Conservation (phyloP, 2,329 filamentous ascomycete genomes). For the Aurifilum marmelostoma region DNA sequence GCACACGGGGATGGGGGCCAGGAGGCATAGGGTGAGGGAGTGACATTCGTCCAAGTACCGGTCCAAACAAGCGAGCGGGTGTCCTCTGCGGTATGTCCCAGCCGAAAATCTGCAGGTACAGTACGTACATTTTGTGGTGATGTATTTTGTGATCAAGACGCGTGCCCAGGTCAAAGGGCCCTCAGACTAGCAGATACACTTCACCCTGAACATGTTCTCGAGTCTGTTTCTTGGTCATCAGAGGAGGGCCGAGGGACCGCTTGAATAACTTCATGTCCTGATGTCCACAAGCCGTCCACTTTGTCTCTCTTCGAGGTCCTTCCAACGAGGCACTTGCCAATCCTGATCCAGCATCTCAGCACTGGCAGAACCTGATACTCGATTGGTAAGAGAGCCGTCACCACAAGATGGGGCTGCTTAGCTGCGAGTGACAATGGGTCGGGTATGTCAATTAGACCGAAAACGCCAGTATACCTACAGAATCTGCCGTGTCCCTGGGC, state of each 20-base stretch:
- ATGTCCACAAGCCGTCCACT: background rate
- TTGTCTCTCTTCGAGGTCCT: background rate
- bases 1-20: conserved; percentile 13
- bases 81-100: conserved; percentile 16
- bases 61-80: conserved; percentile 24
- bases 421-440: background rate
- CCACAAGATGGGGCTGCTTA: background rate
- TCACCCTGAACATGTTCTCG: conserved; percentile 7
- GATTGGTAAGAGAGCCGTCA: background rate
- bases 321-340: background rate
- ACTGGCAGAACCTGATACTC: background rate
- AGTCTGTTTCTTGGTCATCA: conserved; percentile 25
- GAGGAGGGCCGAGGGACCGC: background rate
- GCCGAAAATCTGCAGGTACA: conserved; percentile 24
- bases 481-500: conserved; percentile 23
- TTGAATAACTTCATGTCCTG: background rate
- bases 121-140: conserved; percentile 20
- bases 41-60: conserved; percentile 27
- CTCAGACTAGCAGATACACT: conserved; percentile 13
- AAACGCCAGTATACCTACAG: conserved; percentile 12
- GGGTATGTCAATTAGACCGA: background rate
- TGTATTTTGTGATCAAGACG: conserved; percentile 20
- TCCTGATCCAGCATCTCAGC: conserved; percentile 9
- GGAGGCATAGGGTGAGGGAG: conserved; percentile 16
- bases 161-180: conserved; percentile 21